Base-by-base conservation (phyloP, 176 grass and related monocot genomes). In the Carex pumila region DNA sequence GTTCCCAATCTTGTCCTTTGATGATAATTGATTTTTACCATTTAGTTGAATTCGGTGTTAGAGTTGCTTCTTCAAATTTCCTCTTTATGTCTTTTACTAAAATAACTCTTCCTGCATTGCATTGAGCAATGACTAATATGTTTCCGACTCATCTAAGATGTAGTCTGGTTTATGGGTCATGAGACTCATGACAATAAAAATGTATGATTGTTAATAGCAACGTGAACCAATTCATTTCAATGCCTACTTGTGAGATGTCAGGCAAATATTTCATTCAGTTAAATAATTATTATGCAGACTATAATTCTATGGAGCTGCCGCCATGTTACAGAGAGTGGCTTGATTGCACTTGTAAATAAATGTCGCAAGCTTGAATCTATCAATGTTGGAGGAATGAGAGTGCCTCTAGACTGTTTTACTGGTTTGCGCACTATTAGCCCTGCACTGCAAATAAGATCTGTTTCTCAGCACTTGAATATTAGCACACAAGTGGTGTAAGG, bases 281-380 rank as follows among this genome's bases (percentile, higher is more conserved):
- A n/a, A n/a, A 2, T 25, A 36, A 21, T 81, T 18, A 3, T 87
- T 85, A 7, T 66, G 34, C 65, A 98, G 95, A 92, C 89, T 59
- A 93, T 98, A 80, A 89, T 93, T 22, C 60, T 98, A 45, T 95
- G 92, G 92, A 98, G 95, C 83, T 98, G 95, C 66, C 91, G 95
- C 25, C 91, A 98, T 30, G 95, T 95, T 59, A 95, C 91, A 1
- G 89, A 91, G 88, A 86, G 74, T 85, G 95, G 95, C 6, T 79
- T 98, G 21, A 84, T 90, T 49, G 89, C 83, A 32, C 89, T 98
- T 18, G 95, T 98, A 59, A 90, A 73, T 86, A 93, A 89, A 85
- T 95, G 91, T 70, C 74, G 74, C 52, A 88, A 88, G 39, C 89
- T 98, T 43, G 88, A 98, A 77, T 95, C 87, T 21, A 98, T 98